Evolutionary conservation across 2,329 filamentous ascomycete species (phyloP), one percentile per base, ranked within the genome.

Genomic region (Didymella lethalis): DNA sequence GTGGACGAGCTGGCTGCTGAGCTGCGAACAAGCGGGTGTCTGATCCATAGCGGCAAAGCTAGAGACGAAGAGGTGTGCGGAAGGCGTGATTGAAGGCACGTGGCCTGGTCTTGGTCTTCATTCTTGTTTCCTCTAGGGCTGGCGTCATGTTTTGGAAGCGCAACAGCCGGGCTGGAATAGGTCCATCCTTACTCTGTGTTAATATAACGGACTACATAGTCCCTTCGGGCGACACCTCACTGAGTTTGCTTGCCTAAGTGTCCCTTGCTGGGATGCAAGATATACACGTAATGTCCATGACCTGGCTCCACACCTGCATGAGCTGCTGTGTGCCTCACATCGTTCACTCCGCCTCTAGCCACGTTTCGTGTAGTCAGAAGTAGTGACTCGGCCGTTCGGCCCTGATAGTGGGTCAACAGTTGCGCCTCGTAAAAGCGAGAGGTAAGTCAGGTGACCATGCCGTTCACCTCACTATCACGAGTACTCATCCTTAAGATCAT

Each of bases 121-220:
- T 28, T 54, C 18, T 10, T 26, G 25, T 45, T 32, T 48, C n/a
- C 31, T 34, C 25, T 58, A 48, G 36, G 48, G 26, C 38, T 48
- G 36, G 55, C 49, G 29, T 48, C 10, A 26, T 32, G 5, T 18
- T 25, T 25, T 28, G 34, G 12, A 6, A 12, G 29, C 36, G 12
- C 12, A 18, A 43, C n/a, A 20, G 23, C 54, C 26, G 18, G 5
- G 14, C 20, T 25, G 40, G 41, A 6, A 44, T 7, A 28, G 41
- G 14, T 23, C 50, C 23, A 34, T 48, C 53, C 44, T 59, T 60
- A 51, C 34, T 56, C 34, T 34, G 34, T 64, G 55, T 66, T 63
- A 36, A 65, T 68, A 61, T 67, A 64, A 71, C 65, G 62, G 63
- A 59, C 62, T 65, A 61, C 56, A 54, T 63, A 62, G 57, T 43